Percentiles rank a stretch among this genome's conserved stretches.
Evolutionary conservation across 306 rosid genomes (phyloP).

Genomic region (Clitoria ternatea): DNA sequence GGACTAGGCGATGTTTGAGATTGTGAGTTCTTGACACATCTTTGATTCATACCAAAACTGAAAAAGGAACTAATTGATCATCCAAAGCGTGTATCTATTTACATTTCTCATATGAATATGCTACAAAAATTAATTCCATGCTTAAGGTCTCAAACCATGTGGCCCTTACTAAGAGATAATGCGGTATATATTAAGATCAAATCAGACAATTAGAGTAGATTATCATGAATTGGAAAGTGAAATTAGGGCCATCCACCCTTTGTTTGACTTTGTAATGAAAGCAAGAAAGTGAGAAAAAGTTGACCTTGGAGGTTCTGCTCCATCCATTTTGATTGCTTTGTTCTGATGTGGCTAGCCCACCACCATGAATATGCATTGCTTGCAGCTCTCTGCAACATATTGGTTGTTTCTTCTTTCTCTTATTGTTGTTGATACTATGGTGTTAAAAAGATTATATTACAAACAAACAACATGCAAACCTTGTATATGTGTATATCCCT

Average conservation of each 20-base stretch:
- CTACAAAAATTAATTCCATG: not conserved
- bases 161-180: not conserved
- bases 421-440: not conserved
- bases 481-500: not conserved
- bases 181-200: not conserved
- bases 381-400: conserved; percentile 95
- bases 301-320: conserved; percentile 86
- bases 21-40: too few species aligned
- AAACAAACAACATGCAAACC: conserved; percentile 21
- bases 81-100: too few species aligned
- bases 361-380: conserved; percentile 97
- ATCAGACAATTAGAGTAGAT: not conserved
- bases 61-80: not conserved
- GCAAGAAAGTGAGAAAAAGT: not conserved
- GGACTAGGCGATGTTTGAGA: too few species aligned
- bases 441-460: conserved; percentile 13
- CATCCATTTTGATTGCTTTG: conserved; percentile 96
- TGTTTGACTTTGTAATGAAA: not conserved
- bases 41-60: too few species aligned
- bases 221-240: not conserved
- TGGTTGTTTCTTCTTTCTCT: conserved; percentile 4
- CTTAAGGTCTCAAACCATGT: not conserved
- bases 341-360: conserved; percentile 97
- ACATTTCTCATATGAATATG: not conserved
- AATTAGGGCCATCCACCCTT: not conserved